Evolutionary conservation across 768 basidiomycete genomes (phyloP).

Genomic region (Tricholoma terreum): DNA sequence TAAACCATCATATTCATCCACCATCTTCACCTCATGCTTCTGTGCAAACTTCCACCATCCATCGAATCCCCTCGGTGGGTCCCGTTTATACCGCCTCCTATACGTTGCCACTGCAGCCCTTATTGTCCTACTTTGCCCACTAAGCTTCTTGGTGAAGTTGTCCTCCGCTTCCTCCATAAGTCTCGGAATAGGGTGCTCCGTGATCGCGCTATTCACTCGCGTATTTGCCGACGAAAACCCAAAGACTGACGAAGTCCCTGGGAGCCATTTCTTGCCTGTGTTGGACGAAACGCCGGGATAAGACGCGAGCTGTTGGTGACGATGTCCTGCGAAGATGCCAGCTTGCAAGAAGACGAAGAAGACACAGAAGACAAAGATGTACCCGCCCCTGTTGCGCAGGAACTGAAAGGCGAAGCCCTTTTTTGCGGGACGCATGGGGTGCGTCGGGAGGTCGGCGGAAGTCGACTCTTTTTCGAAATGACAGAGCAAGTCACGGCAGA

Average conservation of each 20-base stretch:
- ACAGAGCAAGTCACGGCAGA: neutral
- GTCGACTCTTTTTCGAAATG: neutral
- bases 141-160: slow-evolving; percentile 64
- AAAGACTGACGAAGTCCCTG: slow-evolving; percentile 14
- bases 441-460: neutral
- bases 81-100: slow-evolving; percentile 65
- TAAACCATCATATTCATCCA: slow-evolving; percentile 90
- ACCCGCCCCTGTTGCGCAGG: slow-evolving; percentile 26
- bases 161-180: slow-evolving; percentile 83
- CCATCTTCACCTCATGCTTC: slow-evolving; percentile 68
- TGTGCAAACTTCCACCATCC: slow-evolving; percentile 83
- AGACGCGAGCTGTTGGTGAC: slow-evolving; percentile 17
- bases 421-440: slow-evolving; percentile 11
- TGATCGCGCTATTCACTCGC: slow-evolving; percentile 7
- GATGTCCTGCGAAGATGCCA: slow-evolving; percentile 43
- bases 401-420: neutral
- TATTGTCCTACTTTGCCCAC: slow-evolving; percentile 77
- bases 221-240: slow-evolving; percentile 12
- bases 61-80: slow-evolving; percentile 90
- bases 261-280: slow-evolving; percentile 17
- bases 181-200: slow-evolving; percentile 74
- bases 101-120: slow-evolving; percentile 81
- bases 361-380: slow-evolving; percentile 40
- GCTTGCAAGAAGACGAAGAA: slow-evolving; percentile 49
- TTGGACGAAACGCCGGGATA: slow-evolving; percentile 16